Percentiles rank a stretch among this genome's conserved stretches.
These are phyloP conservation scores for Phoma herbarum DNA, from an alignment of 2,329 filamentous ascomycete genomes.

Conservation along the genomic window DNA sequence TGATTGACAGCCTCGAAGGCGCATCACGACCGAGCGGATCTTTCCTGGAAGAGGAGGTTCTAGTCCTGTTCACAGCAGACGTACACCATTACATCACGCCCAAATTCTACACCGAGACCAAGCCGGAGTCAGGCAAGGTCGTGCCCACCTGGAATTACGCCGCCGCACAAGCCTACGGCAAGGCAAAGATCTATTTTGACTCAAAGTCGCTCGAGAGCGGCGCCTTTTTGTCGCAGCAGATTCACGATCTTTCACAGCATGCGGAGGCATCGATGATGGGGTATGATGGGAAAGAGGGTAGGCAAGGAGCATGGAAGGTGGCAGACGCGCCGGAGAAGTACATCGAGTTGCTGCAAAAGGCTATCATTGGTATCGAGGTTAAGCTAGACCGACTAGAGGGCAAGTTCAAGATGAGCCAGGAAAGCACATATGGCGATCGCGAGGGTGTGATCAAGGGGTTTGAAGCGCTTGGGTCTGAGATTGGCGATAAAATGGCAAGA, in stretches of 20 bases:
- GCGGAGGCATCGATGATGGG: conserved; percentile 66
- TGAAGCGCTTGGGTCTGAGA: conserved; percentile 52
- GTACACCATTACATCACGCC: conserved; percentile 74
- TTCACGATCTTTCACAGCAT: conserved; percentile 62
- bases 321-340: conserved; percentile 65
- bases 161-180: conserved; percentile 70
- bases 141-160: conserved; percentile 77
- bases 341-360: conserved; percentile 52
- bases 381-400: conserved; percentile 35
- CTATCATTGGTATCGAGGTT: conserved; percentile 40
- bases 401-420: conserved; percentile 43
- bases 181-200: conserved; percentile 64
- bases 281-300: conserved; percentile 52
- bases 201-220: conserved; percentile 56
- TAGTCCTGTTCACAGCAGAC: conserved; percentile 68
- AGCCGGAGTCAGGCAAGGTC: conserved; percentile 70
- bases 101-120: conserved; percentile 70
- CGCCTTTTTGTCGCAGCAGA: conserved; percentile 61
- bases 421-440: conserved; percentile 34
- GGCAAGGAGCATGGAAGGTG: conserved; percentile 62
- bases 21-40: conserved; percentile 10
- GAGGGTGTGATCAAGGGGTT: conserved; percentile 68
- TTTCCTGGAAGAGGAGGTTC: conserved; percentile 62
- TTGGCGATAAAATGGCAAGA: conserved; percentile 40
- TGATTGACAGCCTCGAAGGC: conserved; percentile 62